These are phyloP conservation scores for Podospora bellae-mahoneyi DNA, from an alignment of 495 filamentous ascomycete genomes.

Conservation along the genomic window DNA sequence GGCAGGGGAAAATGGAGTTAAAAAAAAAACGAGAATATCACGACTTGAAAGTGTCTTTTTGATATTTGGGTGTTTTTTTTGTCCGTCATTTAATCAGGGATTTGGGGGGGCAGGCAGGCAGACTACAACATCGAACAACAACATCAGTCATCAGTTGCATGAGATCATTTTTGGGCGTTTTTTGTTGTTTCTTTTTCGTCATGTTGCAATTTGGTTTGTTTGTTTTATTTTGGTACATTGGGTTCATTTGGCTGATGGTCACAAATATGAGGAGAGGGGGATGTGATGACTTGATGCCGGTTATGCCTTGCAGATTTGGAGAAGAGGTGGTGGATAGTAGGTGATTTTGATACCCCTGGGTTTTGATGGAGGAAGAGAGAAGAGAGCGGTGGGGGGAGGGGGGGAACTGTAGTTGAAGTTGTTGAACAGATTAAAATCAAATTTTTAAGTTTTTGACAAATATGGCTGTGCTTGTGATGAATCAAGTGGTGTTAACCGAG, in stretches of 20 bases:
- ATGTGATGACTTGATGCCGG: neutral
- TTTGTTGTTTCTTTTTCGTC: neutral
- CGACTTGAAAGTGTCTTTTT: neutral
- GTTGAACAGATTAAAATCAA: too few species aligned
- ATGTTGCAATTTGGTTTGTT: neutral
- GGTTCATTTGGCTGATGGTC: neutral
- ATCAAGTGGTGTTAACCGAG: too few species aligned
- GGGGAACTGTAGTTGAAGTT: too few species aligned
- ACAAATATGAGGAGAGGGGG: neutral
- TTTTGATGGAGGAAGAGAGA: neutral
- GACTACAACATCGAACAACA: neutral
- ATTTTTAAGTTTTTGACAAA: too few species aligned
- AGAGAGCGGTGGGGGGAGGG: neutral
- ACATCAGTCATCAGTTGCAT: neutral
- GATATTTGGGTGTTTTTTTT: neutral
- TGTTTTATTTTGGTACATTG: neutral
- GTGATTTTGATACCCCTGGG: neutral
- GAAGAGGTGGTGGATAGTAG: neutral
- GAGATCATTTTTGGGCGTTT: neutral
- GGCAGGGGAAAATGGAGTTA: neutral
- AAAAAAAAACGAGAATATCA: neutral
- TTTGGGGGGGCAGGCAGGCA: neutral
- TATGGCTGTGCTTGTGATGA: too few species aligned
- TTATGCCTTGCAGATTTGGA: neutral
- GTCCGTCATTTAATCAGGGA: neutral